Evolutionary conservation across 2,329 filamentous ascomycete species (phyloP).

Genomic region (Plectosphaerella sp.): DNA sequence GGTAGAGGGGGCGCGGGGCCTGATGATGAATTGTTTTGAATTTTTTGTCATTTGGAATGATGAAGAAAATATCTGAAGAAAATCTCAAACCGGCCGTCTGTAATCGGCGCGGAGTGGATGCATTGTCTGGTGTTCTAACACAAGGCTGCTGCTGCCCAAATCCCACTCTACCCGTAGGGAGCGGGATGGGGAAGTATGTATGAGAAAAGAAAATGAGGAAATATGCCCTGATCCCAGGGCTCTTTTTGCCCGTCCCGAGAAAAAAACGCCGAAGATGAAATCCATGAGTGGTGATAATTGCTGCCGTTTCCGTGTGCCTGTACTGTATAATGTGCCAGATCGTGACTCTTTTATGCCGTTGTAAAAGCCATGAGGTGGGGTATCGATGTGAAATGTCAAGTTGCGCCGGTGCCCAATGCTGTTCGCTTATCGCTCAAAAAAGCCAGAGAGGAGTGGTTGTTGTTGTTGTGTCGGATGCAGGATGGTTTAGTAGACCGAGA

Average conservation of each 20-base stretch:
- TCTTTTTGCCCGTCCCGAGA: neutral
- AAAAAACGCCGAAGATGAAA: constrained; percentile 4
- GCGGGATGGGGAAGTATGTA: neutral
- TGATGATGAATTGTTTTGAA: no score
- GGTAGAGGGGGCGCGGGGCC: no score
- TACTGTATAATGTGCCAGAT: neutral
- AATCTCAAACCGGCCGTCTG: constrained; percentile 1
- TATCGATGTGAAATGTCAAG: neutral
- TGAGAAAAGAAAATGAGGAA: constrained; percentile 6
- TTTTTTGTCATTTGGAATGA: neutral
- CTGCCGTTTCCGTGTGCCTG: neutral
- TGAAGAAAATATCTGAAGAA: no score
- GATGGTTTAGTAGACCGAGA: constrained; percentile 48
- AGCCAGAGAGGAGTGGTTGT: constrained; percentile 7
- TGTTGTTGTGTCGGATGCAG: no score
- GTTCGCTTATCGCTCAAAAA: constrained; percentile 7
- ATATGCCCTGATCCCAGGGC: neutral
- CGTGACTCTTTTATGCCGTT: neutral
- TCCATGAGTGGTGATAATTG: neutral
- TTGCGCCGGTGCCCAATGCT: constrained; percentile 3
- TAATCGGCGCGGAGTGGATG: neutral
- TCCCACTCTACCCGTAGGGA: constrained; percentile 3
- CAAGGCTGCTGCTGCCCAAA: neutral
- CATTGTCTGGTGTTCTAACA: neutral
- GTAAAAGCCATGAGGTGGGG: neutral